phyloP scores from a whole-genome alignment of 2,329 filamentous ascomycete genomes.

The Coniochaeta sp. region DNA sequence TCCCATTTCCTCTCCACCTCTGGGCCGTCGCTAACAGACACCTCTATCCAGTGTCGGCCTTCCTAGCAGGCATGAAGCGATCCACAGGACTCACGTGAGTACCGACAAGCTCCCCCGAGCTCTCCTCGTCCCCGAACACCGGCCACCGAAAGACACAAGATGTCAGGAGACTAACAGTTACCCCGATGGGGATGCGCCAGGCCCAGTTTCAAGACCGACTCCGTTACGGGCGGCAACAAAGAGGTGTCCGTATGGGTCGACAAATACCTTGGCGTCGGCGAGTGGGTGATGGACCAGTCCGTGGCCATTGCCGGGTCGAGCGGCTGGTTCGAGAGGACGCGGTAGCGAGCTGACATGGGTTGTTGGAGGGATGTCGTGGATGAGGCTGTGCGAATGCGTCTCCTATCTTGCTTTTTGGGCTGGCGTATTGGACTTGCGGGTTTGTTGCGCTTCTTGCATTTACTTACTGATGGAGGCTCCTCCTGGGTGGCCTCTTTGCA shows the following conservation, averaged over 20 bases:
- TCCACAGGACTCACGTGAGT: slow-evolving; percentile 97
- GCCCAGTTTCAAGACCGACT: slow-evolving; percentile 81
- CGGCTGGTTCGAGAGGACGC: slow-evolving; percentile 83
- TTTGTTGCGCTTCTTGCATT: too few relatives aligned
- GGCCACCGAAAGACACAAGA: not conserved
- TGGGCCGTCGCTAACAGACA: slow-evolving; percentile 11
- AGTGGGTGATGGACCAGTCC: slow-evolving; percentile 98
- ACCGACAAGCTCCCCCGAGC: too few relatives aligned
- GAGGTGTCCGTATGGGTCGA: slow-evolving; percentile 83
- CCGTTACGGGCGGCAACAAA: slow-evolving; percentile 71
- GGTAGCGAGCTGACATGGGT: slow-evolving; percentile 55
- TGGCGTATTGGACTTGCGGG: too few relatives aligned
- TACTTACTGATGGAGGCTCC: too few relatives aligned
- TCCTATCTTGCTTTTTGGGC: too few relatives aligned
- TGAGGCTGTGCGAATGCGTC: too few relatives aligned
- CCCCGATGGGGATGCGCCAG: slow-evolving; percentile 38
- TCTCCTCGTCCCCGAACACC: too few relatives aligned
- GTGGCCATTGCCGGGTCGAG: slow-evolving; percentile 85
- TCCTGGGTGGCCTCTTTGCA: too few relatives aligned
- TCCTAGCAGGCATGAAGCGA: slow-evolving; percentile 93
- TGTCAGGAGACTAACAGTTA: slow-evolving; percentile 33
- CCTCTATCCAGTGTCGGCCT: slow-evolving; percentile 67
- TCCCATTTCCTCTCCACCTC: slow-evolving; percentile 14
- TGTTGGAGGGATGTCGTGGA: not conserved
- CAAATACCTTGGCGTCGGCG: slow-evolving; percentile 87